Evolutionary conservation across 495 filamentous ascomycete species (phyloP), one percentile per base, ranked within the genome.

Genomic region (Aspergillus sparsus): DNA sequence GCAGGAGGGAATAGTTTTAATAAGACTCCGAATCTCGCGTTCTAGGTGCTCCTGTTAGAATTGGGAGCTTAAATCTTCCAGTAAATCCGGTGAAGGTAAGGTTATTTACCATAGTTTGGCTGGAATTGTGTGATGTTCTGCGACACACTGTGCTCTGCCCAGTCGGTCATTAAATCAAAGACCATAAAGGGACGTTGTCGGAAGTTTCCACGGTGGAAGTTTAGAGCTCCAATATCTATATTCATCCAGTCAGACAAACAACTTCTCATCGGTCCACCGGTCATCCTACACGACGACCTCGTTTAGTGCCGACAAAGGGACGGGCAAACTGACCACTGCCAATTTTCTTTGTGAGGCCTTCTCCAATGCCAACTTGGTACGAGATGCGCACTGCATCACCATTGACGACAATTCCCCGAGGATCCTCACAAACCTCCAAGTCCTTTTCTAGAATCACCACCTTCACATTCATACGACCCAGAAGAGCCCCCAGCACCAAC

Each of bases 361-460:
- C 47, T 12, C 47, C 47, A 32, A 50, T 50, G n/a, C 47, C 47
- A 12, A 80, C 60, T 34, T 68, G 58, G 53, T 70, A 73, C 6
- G 73, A 61, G 34, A 73, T 71, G 33, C 78, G 67, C 34, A 80
- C 60, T 11, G 73, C 75, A 67, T 81, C 78, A 32, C 71, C 69
- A 21, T 70, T 73, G 13, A 81, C 60, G 33, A 66, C 71, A n/a
- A 81, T 68, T 0, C 76, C 78, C 35, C 78, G 63, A 7, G 78
- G 78, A 62, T 81, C 78, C 7, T 68, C 63, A 7, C 64, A 67
- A 18, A 81, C 73, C 11, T 72, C 70, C 6, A 53, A 50, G 8
- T 74, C 75, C 54, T 73, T 74, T 53, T 80, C 77, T 9, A 80
- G 65, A 9, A 79, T 52, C 10, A 71, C 35, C n/a, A 74, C 68